Evolutionary conservation across 352 stramenopile species (phyloP).

Genomic region (Blastocystis sp.): DNA sequence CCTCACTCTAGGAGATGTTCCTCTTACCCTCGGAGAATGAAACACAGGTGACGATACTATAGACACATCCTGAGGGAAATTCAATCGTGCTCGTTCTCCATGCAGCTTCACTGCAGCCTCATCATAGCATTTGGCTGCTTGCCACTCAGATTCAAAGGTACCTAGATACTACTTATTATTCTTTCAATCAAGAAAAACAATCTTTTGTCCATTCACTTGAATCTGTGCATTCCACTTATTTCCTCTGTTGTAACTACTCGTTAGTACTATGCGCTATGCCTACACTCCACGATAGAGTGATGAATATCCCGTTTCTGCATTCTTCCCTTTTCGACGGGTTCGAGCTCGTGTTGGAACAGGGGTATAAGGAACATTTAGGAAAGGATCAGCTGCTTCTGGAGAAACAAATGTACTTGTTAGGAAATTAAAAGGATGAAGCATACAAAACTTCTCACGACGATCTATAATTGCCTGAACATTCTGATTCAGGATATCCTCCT

Average conservation of each 20-base stretch:
- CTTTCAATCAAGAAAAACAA: not conserved
- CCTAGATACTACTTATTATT: conserved; percentile 30
- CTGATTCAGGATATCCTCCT: not conserved
- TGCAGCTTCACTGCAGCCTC: not conserved
- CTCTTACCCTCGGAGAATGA: not conserved
- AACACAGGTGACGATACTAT: not conserved
- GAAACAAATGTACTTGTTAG: not conserved
- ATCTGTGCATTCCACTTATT: conserved; percentile 59
- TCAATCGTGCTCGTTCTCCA: conserved; percentile 21
- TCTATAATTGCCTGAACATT: not conserved
- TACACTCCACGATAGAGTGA: conserved; percentile 28
- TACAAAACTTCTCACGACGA: not conserved
- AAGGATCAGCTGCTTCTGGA: not conserved
- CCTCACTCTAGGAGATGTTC: not conserved
- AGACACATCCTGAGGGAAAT: not conserved
- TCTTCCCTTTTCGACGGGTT: not conserved
- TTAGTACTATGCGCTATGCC: not conserved
- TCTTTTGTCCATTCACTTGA: conserved; percentile 30
- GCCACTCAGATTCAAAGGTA: conserved; percentile 53
- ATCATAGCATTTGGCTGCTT: conserved; percentile 48
- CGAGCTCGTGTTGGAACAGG: not conserved
- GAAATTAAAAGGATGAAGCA: not conserved
- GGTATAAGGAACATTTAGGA: not conserved
- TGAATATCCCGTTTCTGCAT: not conserved
- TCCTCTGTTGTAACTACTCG: conserved; percentile 24